phyloP scores from a whole-genome alignment of 1,284 basidiomycete species.

The Mycena sp. region DNA sequence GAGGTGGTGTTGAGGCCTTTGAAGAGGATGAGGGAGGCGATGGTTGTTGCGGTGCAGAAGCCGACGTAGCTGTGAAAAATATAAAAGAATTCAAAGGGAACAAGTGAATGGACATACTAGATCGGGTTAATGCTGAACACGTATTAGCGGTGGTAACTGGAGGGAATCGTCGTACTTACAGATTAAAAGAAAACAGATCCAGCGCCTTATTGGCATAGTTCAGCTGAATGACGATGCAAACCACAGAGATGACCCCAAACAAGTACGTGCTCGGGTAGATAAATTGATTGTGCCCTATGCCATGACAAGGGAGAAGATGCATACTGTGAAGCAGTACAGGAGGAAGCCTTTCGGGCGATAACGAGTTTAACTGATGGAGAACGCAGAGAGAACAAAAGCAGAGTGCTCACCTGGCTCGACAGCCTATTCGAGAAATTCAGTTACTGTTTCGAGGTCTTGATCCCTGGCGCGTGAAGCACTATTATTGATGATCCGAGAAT shows the following conservation, averaged over 20 bases:
- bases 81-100: too few species aligned
- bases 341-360: constrained; percentile 81
- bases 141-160: neutral
- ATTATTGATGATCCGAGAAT: constrained; percentile 94
- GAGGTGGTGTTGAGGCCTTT: constrained; percentile 96
- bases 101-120: too few species aligned
- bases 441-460: constrained; percentile 92
- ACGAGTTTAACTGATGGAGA: neutral
- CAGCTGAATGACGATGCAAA: constrained; percentile 96
- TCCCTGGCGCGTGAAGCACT: constrained; percentile 96
- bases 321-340: constrained; percentile 87
- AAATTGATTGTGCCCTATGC: constrained; percentile 97
- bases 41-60: constrained; percentile 96
- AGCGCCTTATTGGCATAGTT: constrained; percentile 99
- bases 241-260: constrained; percentile 84
- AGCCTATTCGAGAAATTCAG: constrained; percentile 94
- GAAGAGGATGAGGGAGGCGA: constrained; percentile 96
- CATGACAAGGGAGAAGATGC: constrained; percentile 87
- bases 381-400: neutral
- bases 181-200: constrained; percentile 97
- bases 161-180: constrained; percentile 69
- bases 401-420: constrained; percentile 87
- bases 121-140: constrained; percentile 91
- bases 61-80: too few species aligned
- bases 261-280: constrained; percentile 94